phyloP scores from a whole-genome alignment of 148 eudicot genomes.

The Vaccinium corymbosum region DNA sequence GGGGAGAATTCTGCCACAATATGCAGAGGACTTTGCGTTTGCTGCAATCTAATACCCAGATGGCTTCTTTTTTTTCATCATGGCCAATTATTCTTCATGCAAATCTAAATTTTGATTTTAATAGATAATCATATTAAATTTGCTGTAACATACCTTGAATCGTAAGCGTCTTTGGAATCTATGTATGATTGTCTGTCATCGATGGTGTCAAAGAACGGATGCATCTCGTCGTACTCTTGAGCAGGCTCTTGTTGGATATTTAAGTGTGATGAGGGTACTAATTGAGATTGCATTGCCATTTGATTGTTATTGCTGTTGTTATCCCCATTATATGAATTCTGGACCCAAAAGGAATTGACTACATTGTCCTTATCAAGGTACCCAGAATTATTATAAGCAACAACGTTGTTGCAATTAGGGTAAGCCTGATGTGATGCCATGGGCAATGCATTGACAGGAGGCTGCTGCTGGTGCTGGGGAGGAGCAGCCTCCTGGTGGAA shows the following conservation, averaged over 20 bases:
- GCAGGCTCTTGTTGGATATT: slow-evolving; percentile 35
- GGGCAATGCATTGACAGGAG: slow-evolving; percentile 20
- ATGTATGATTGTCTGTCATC: slow-evolving; percentile 70
- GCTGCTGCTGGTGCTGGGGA: background rate
- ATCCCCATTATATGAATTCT: slow-evolving; percentile 26
- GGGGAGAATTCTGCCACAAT: background rate
- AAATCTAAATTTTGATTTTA: background rate
- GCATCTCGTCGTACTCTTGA: slow-evolving; percentile 59
- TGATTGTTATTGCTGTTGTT: slow-evolving; percentile 19
- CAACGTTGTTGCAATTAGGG: slow-evolving; percentile 33
- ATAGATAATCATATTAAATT: background rate
- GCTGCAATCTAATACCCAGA: background rate
- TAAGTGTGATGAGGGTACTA: slow-evolving; percentile 23
- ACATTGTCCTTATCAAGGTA: slow-evolving; percentile 46
- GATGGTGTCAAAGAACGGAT: slow-evolving; percentile 56
- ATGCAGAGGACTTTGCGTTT: background rate
- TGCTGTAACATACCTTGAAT: slow-evolving; percentile 44
- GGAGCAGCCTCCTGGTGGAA: slow-evolving; percentile 26
- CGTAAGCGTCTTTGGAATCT: slow-evolving; percentile 43
- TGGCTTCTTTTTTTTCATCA: background rate
- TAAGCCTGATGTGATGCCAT: slow-evolving; percentile 37
- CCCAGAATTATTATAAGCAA: slow-evolving; percentile 19
- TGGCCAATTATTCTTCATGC: background rate
- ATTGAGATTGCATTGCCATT: slow-evolving; percentile 39
- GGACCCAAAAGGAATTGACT: slow-evolving; percentile 43